Conservation (phyloP, 2,329 filamentous ascomycete species). For the Monilinia fructicola region DNA sequence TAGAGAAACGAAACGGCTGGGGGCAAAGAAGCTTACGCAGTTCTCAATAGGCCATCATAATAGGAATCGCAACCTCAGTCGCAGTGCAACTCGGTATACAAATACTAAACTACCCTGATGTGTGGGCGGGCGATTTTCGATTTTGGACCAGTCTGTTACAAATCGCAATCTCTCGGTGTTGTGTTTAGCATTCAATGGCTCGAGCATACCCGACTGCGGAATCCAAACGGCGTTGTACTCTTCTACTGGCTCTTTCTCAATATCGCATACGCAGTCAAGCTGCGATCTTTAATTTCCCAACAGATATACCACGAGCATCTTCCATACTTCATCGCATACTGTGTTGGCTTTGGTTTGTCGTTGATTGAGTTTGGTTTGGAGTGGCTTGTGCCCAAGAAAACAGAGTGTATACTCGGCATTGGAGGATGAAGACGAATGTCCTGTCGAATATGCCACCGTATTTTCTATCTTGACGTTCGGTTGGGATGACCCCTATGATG, state of each 20-base stretch:
- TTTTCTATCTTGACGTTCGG: slow-evolving; percentile 93
- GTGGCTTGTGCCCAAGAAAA: slow-evolving; percentile 68
- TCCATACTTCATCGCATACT: slow-evolving; percentile 64
- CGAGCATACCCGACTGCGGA: slow-evolving; percentile 67
- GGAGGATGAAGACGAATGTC: slow-evolving; percentile 67
- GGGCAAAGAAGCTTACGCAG: slow-evolving; percentile 21
- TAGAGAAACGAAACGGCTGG: slow-evolving; percentile 17
- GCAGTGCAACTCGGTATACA: slow-evolving; percentile 62
- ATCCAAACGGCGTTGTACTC: slow-evolving; percentile 68
- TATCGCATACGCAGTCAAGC: slow-evolving; percentile 63
- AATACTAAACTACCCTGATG: slow-evolving; percentile 55
- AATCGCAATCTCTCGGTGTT: slow-evolving; percentile 58
- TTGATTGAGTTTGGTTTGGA: slow-evolving; percentile 64
- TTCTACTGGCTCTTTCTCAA: slow-evolving; percentile 73
- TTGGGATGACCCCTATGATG: slow-evolving; percentile 99
- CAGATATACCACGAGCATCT: slow-evolving; percentile 54
- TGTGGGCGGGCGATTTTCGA: slow-evolving; percentile 65
- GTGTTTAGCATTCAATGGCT: slow-evolving; percentile 66
- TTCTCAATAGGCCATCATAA: slow-evolving; percentile 53
- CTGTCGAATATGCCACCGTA: slow-evolving; percentile 82
- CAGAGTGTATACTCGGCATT: slow-evolving; percentile 67
- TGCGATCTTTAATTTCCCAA: slow-evolving; percentile 66
- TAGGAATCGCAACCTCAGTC: slow-evolving; percentile 56
- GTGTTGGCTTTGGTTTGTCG: slow-evolving; percentile 58
- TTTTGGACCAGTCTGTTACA: slow-evolving; percentile 69